Conservation (phyloP, 768 basidiomycete species). For the Grammothele lineata region DNA sequence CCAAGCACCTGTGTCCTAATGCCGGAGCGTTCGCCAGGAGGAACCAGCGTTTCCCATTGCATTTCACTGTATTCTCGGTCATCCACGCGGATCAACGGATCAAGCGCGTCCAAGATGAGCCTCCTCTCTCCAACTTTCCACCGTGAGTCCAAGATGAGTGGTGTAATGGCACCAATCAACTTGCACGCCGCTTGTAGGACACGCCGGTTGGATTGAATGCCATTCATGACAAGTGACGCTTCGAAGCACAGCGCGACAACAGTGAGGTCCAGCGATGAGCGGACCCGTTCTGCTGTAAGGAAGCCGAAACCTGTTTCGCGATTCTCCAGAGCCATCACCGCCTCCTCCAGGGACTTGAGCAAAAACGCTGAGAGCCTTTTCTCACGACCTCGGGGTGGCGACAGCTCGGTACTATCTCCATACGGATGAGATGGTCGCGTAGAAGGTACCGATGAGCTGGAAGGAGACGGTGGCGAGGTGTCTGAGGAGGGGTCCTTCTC, state of each 20-base stretch:
- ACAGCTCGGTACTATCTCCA: conserved; percentile 26
- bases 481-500: not conserved
- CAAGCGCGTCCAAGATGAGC: conserved; percentile 59
- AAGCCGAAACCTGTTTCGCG: conserved; percentile 28
- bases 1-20: conserved; percentile 55
- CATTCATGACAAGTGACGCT: conserved; percentile 59
- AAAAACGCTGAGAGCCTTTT: conserved; percentile 60
- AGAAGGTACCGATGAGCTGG: not conserved
- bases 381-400: conserved; percentile 54
- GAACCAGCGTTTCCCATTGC: conserved; percentile 45
- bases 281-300: conserved; percentile 58
- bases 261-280: conserved; percentile 66
- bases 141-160: conserved; percentile 35
- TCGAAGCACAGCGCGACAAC: conserved; percentile 68
- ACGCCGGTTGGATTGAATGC: conserved; percentile 52
- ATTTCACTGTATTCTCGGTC: conserved; percentile 20
- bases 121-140: conserved; percentile 66
- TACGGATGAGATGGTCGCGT: not conserved
- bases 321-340: conserved; percentile 45
- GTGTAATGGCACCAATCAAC: conserved; percentile 36
- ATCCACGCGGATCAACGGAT: conserved; percentile 52
- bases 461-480: not conserved
- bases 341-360: conserved; percentile 53
- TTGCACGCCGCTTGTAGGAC: conserved; percentile 64
- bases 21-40: conserved; percentile 46